Evolutionary conservation across 1,139 yeast genomes (phyloP), one percentile per base, ranked within the genome.

Genomic region (Hansenula sp.): DNA sequence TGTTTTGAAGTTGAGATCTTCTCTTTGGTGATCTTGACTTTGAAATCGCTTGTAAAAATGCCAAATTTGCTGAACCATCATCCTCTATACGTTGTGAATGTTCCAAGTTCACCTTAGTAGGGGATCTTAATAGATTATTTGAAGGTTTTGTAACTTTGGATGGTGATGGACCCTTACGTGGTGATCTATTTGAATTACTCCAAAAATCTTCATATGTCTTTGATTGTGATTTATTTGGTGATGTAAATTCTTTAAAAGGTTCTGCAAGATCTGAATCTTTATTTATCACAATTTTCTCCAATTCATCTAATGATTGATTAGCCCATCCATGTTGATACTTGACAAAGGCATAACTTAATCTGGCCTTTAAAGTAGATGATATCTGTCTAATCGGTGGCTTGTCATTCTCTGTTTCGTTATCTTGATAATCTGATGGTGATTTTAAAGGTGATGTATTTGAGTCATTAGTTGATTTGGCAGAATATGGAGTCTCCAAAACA

Each of bases 311-410:
- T 3, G 66, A 60, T 44, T 64, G 64, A 35, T 64, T 64, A 4
- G 54, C 52, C 69, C 69, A 65, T 2, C 69, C 69, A 35, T 64
- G 57, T 43, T 70, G 73, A 34, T 69, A 59, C 52, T 71, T 72
- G 27, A 70, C 61, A 49, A 68, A 59, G 8, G 77, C 77, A 53
- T 66, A 69, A 38, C 72, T 66, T 17, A 72, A 56, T 37, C 77
- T 57, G 14, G 75, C 68, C 43, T 66, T 64, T 33, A 72, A 57
- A 42, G 65, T 66, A 21, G 64, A 56, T 0, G 75, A 67, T 24
- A 71, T 61, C 44, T 65, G 65, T 36, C 68, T 58, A 18, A 69
- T 64, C 21, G 69, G 68, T 2, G 55, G 56, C 43, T 56, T 60
- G 12, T 55, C 57, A 20, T 36, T 44, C 10, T 46, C 50, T 7